Evolutionary conservation across 768 basidiomycete species (phyloP).

Genomic region (Boletus bicolor): DNA sequence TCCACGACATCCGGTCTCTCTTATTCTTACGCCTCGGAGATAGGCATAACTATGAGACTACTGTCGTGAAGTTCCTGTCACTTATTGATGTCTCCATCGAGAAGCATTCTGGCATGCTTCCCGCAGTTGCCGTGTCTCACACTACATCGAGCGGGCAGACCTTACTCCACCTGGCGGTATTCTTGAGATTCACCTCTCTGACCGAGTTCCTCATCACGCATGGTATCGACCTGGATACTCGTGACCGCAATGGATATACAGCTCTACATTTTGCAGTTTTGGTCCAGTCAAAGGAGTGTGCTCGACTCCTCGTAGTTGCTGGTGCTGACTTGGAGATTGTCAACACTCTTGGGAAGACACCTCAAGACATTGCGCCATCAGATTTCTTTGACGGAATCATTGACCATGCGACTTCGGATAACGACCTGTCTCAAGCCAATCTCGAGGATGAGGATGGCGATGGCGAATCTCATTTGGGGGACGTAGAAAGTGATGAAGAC

Average conservation of each 20-base stretch:
- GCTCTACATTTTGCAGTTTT: slow-evolving; percentile 85
- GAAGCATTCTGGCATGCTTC: slow-evolving; percentile 38
- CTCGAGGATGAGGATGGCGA: slow-evolving; percentile 44
- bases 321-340: slow-evolving; percentile 82
- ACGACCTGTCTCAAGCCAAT: slow-evolving; percentile 22
- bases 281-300: slow-evolving; percentile 59
- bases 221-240: slow-evolving; percentile 73
- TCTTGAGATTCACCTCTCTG: slow-evolving; percentile 72
- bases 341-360: slow-evolving; percentile 64
- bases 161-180: slow-evolving; percentile 80
- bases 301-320: slow-evolving; percentile 63
- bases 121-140: slow-evolving; percentile 62
- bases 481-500: slow-evolving; percentile 65
- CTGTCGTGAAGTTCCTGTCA: slow-evolving; percentile 77
- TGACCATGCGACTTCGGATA: slow-evolving; percentile 16
- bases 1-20: slow-evolving; percentile 54
- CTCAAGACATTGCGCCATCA: slow-evolving; percentile 53
- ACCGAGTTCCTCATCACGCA: slow-evolving; percentile 68
- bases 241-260: slow-evolving; percentile 89
- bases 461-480: slow-evolving; percentile 63
- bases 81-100: slow-evolving; percentile 67
- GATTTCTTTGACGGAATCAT: slow-evolving; percentile 43
- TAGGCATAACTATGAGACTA: slow-evolving; percentile 64
- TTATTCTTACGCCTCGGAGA: slow-evolving; percentile 54
- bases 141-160: slow-evolving; percentile 76